Base-by-base conservation (phyloP, 495 filamentous ascomycete genomes). In the Aspergillus steynii region DNA sequence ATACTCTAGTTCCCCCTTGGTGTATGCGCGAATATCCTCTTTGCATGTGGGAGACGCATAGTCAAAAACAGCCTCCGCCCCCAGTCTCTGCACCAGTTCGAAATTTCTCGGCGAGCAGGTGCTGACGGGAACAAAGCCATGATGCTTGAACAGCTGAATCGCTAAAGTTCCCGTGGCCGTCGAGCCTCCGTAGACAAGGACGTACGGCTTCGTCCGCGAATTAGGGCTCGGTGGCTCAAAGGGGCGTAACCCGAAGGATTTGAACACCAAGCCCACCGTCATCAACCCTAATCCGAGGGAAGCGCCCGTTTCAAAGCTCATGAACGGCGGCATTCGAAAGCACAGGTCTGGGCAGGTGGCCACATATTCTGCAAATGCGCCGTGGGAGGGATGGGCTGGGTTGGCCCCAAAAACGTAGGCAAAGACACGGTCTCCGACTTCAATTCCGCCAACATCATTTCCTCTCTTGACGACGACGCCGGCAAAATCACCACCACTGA, bases 41-140 rank as follows among this genome's bases (percentile, higher is more conserved):
- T 75, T 77, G 59, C 74, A 76, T 1, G 72, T 69, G 1, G 77
- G 67, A 0, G 68, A 68, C 3, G 73, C 68, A 68, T 88, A 88
- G 70, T 89, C 83, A 61, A 84, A 87, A 0, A 80, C 78, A 9
- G 69, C 62, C 42, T 74, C 74, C 0, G 84, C 85, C 5, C 86
- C 86, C 27, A 78, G 78, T 2, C 58, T 67, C 29, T 73, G 69
- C n/a, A 82, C 79, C 5, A 87, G 68, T 3, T 79, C 74, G 56
- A 84, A 83, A 68, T 88, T 88, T 10, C 66, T 68, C 0, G 80
- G 78, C 0, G 85, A 87, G 60, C 84, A 85, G 0, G 83, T 86
- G 5, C 80, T 71, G 47, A 87, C 77, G 10, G 80, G 74, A 3
- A 71, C 66, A 28, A 74, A 70, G 8, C 82, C 81, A 12, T 42